These are phyloP conservation scores for Hemisphaericaspora nanyangensis DNA, from an alignment of 805 yeast species.

Conservation along the genomic window DNA sequence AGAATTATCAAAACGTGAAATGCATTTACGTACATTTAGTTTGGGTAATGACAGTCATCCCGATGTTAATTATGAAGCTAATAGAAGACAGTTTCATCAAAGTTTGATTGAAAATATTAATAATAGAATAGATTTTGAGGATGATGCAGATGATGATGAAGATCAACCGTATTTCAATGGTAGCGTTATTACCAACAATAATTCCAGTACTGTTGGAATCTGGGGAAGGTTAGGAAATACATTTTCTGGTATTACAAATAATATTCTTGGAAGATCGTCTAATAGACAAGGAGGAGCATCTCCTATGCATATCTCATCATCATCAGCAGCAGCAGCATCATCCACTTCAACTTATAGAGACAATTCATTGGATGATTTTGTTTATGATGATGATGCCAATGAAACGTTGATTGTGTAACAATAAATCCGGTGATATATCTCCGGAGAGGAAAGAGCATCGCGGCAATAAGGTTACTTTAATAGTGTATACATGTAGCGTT, in stretches of 20 bases:
- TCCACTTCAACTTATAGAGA: not conserved
- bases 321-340: slow-evolving; percentile 10
- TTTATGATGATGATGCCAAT: slow-evolving; percentile 33
- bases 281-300: no score
- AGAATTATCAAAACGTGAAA: slow-evolving; percentile 27
- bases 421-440: not conserved
- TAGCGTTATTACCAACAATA: not conserved
- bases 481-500: no score
- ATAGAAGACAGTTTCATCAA: slow-evolving; percentile 23
- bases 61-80: slow-evolving; percentile 24
- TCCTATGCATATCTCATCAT: not conserved
- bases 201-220: slow-evolving; percentile 7
- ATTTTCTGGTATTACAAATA: slow-evolving; percentile 17
- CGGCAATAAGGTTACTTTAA: no score
- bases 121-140: slow-evolving; percentile 21
- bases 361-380: slow-evolving; percentile 23
- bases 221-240: slow-evolving; percentile 28
- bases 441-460: no score
- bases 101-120: slow-evolving; percentile 9
- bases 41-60: slow-evolving; percentile 19
- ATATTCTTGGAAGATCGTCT: slow-evolving; percentile 1
- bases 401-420: slow-evolving; percentile 30
- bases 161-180: slow-evolving; percentile 1
- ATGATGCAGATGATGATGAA: slow-evolving; percentile 9
- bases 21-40: slow-evolving; percentile 26